Percentiles rank a stretch among this genome's conserved stretches.
phyloP scores from a whole-genome alignment of 2,329 filamentous ascomycete species.

The Cytospora mali region DNA sequence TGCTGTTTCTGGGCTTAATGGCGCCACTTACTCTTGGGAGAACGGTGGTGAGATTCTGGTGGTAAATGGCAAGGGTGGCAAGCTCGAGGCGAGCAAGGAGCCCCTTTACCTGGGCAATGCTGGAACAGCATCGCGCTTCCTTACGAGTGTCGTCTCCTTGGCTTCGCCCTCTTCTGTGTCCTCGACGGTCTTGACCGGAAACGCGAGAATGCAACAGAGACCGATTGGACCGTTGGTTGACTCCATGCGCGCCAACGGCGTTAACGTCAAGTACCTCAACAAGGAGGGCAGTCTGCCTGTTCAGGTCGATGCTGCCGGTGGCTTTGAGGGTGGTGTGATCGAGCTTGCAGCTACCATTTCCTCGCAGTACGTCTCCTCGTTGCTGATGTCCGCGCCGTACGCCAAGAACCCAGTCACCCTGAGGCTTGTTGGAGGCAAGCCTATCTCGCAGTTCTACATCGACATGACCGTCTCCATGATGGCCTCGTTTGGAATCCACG shows the following conservation, averaged over 20 bases:
- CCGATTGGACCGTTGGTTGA: slow-evolving; percentile 94
- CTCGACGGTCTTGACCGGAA: slow-evolving; percentile 85
- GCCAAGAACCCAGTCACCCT: slow-evolving; percentile 92
- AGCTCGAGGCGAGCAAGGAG: slow-evolving; percentile 72
- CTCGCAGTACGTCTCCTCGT: slow-evolving; percentile 97
- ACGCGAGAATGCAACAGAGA: slow-evolving; percentile 92
- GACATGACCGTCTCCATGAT: slow-evolving; percentile 99
- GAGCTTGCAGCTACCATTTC: slow-evolving; percentile 93
- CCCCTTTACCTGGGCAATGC: slow-evolving; percentile 94
- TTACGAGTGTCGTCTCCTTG: slow-evolving; percentile 88
- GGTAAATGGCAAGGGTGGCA: slow-evolving; percentile 88
- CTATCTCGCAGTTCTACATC: slow-evolving; percentile 95
- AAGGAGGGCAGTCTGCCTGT: slow-evolving; percentile 82
- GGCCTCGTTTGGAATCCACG: slow-evolving; percentile 83
- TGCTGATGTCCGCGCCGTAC: slow-evolving; percentile 96
- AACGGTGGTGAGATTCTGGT: slow-evolving; percentile 90
- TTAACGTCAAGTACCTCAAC: slow-evolving; percentile 84
- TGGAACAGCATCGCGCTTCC: slow-evolving; percentile 91
- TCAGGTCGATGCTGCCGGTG: slow-evolving; percentile 77
- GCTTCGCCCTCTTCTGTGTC: slow-evolving; percentile 67
- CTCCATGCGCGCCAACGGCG: slow-evolving; percentile 82
- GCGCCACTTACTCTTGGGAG: slow-evolving; percentile 90
- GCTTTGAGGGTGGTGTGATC: slow-evolving; percentile 84
- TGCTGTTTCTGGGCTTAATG: slow-evolving; percentile 81
- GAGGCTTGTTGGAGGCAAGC: slow-evolving; percentile 90